Evolutionary conservation across 441 rosid genomes (phyloP).

Genomic region (Theobroma grandiflorum): DNA sequence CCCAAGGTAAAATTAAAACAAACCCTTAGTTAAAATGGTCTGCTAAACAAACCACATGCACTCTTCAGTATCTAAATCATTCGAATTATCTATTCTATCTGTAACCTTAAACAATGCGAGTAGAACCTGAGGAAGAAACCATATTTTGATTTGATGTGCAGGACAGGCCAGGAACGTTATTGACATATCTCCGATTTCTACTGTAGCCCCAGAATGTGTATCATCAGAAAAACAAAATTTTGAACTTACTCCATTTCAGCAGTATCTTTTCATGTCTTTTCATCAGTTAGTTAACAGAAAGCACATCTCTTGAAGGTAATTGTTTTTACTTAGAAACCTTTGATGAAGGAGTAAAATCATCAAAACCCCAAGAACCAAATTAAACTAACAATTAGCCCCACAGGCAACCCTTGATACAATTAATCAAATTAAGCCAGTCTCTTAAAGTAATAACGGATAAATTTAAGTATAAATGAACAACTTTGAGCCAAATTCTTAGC

Average conservation of each 20-base stretch:
- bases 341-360: not conserved
- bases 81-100: not conserved
- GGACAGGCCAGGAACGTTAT: not conserved
- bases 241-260: not conserved
- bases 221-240: not conserved
- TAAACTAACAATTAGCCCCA: slow-evolving; percentile 5
- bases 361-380: not conserved
- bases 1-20: not conserved
- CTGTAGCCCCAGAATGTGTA: not conserved
- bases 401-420: not conserved
- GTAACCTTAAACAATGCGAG: not conserved
- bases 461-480: not conserved
- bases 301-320: not conserved
- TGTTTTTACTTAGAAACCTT: not conserved
- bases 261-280: not conserved
- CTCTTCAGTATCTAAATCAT: not conserved
- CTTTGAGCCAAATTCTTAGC: not conserved
- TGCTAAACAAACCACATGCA: not conserved
- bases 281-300: not conserved
- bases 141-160: not conserved
- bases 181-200: not conserved
- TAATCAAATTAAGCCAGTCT: not conserved
- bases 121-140: not conserved
- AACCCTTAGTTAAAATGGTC: not conserved
- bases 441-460: not conserved